These are phyloP conservation scores for Rhodotorula diobovata DNA, from an alignment of 768 basidiomycete genomes.

Conservation along the genomic window DNA sequence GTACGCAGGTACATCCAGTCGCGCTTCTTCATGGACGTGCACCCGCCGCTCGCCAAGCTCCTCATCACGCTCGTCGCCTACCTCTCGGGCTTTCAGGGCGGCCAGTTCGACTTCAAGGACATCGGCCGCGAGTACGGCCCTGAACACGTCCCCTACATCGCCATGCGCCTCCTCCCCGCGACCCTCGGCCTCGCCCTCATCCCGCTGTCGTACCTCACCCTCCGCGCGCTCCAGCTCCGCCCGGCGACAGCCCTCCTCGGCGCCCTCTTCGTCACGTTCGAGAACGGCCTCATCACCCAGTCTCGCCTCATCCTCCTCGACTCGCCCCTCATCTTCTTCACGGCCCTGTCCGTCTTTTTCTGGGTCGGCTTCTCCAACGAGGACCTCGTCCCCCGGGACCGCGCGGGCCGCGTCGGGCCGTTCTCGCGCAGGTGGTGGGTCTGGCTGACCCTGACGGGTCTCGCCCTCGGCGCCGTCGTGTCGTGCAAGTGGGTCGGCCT, in stretches of 20 bases:
- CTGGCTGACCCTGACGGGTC: slow-evolving; percentile 80
- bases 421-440: slow-evolving; percentile 89
- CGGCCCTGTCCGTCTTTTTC: slow-evolving; percentile 75
- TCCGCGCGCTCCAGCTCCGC: slow-evolving; percentile 85
- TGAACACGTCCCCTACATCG: slow-evolving; percentile 83
- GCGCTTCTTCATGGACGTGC: slow-evolving; percentile 62
- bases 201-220: slow-evolving; percentile 85
- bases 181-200: slow-evolving; percentile 80
- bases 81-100: slow-evolving; percentile 73
- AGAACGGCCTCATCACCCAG: slow-evolving; percentile 92
- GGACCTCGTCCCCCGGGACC: slow-evolving; percentile 51
- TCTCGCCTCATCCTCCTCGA: slow-evolving; percentile 96
- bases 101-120: slow-evolving; percentile 93
- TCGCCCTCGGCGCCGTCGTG: slow-evolving; percentile 84
- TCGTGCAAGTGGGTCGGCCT: slow-evolving; percentile 98
- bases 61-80: slow-evolving; percentile 87
- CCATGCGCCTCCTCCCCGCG: slow-evolving; percentile 95
- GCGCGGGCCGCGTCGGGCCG: slow-evolving; percentile 50
- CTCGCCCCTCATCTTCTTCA: slow-evolving; percentile 97
- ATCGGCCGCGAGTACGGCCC: slow-evolving; percentile 68
- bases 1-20: slow-evolving; percentile 32
- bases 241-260: slow-evolving; percentile 88
- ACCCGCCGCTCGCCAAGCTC: slow-evolving; percentile 93
- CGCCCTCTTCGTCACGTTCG: slow-evolving; percentile 86
- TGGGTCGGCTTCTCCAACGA: slow-evolving; percentile 91